Conservation (phyloP, 257 asterid genomes). For the Primulina huaijiensis region DNA sequence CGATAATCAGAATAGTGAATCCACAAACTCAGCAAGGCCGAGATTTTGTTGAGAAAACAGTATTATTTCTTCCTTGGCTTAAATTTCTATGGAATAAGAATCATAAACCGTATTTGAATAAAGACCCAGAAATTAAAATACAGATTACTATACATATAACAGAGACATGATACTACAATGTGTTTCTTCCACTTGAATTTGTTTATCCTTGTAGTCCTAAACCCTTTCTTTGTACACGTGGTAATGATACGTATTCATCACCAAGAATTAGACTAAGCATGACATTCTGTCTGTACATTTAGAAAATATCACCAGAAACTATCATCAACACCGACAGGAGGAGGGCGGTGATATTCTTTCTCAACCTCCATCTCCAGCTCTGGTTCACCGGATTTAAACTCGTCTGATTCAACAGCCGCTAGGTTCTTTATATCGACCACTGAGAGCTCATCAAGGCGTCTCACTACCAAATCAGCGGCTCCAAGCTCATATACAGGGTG, state of each 20-base stretch:
- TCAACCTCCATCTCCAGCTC: slow-evolving; percentile 82
- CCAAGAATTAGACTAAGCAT: slow-evolving; percentile 26
- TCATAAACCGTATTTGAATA: no score
- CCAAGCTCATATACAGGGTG: slow-evolving; percentile 85
- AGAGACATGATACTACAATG: slow-evolving; percentile 15
- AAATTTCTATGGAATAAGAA: not conserved
- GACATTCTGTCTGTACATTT: slow-evolving; percentile 44
- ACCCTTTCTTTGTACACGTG: slow-evolving; percentile 29
- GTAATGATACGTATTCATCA: slow-evolving; percentile 3
- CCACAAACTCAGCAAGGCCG: not conserved
- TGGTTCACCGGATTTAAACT: slow-evolving; percentile 56
- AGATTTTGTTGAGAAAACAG: not conserved
- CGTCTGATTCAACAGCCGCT: slow-evolving; percentile 69
- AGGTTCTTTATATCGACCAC: slow-evolving; percentile 84
- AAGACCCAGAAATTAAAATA: not conserved
- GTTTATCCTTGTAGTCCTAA: slow-evolving; percentile 16
- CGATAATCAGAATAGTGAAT: not conserved
- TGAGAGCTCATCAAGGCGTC: slow-evolving; percentile 77
- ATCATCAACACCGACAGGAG: slow-evolving; percentile 60
- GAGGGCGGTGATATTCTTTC: slow-evolving; percentile 48
- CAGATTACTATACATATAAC: slow-evolving; percentile 20
- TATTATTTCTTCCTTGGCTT: not conserved
- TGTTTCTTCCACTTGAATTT: slow-evolving; percentile 1
- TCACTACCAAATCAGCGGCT: slow-evolving; percentile 84
- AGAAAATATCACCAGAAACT: slow-evolving; percentile 54